phyloP scores from a whole-genome alignment of 1,139 yeast species.

The Torulaspora pretoriensis region DNA sequence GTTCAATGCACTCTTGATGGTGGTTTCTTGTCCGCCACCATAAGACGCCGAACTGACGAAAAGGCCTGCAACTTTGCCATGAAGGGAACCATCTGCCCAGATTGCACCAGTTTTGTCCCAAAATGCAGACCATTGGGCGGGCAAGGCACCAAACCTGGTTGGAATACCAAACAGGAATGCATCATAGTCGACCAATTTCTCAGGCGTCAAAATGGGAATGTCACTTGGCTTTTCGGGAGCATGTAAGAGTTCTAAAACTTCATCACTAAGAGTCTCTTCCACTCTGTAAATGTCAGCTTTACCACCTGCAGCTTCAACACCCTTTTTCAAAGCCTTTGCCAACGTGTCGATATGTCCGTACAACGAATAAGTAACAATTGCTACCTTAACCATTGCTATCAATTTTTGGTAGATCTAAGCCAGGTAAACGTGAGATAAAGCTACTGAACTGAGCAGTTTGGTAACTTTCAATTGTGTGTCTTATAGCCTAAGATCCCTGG shows the following conservation, averaged over 20 bases:
- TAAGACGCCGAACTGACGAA: slow-evolving; percentile 56
- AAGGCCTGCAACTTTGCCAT: slow-evolving; percentile 55
- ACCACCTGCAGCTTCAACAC: slow-evolving; percentile 59
- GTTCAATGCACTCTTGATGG: slow-evolving; percentile 48
- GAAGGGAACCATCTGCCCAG: slow-evolving; percentile 55
- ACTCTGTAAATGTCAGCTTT: slow-evolving; percentile 56
- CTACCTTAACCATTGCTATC: slow-evolving; percentile 47
- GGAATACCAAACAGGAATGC: slow-evolving; percentile 63
- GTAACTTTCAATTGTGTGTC: background rate
- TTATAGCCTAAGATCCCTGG: background rate
- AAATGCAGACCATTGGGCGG: slow-evolving; percentile 61
- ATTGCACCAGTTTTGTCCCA: slow-evolving; percentile 60
- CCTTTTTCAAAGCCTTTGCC: slow-evolving; percentile 54
- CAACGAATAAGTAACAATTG: slow-evolving; percentile 57
- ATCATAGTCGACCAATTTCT: slow-evolving; percentile 49
- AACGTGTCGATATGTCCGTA: slow-evolving; percentile 57
- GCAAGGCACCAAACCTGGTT: slow-evolving; percentile 58
- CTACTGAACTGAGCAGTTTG: background rate
- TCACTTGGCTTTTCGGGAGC: slow-evolving; percentile 58
- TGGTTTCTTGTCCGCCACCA: slow-evolving; percentile 65
- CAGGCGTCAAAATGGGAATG: slow-evolving; percentile 50
- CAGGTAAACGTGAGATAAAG: too few relatives aligned
- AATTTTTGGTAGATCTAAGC: background rate
- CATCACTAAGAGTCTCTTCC: slow-evolving; percentile 59
- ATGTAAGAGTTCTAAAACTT: slow-evolving; percentile 54